These are phyloP conservation scores for Babesia sp. DNA, from an alignment of 169 alveolate genomes.

Conservation along the genomic window DNA sequence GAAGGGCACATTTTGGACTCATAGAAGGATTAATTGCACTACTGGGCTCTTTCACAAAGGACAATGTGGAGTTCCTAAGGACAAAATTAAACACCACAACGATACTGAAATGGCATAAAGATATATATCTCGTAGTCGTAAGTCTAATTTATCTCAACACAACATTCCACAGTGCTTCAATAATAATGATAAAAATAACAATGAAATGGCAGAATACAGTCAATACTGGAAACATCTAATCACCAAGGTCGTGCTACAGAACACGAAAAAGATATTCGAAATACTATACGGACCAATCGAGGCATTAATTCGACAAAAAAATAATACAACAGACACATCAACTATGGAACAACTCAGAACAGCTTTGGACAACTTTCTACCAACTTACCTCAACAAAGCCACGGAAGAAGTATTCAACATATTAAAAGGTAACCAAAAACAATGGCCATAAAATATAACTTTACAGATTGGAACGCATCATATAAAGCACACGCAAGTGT, in stretches of 20 bases:
- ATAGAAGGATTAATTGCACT: conserved; percentile 62
- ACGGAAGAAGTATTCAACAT: conserved; percentile 18
- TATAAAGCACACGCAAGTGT: conserved; percentile 6
- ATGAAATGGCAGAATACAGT: conserved; percentile 61
- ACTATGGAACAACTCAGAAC: conserved; percentile 22
- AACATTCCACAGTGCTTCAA: conserved; percentile 29
- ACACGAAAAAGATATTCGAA: conserved; percentile 50
- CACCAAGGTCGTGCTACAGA: conserved; percentile 40
- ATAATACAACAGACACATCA: neutral
- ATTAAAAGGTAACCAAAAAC: conserved; percentile 29
- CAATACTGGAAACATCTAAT: conserved; percentile 52
- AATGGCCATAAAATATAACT: neutral
- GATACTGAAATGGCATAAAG: conserved; percentile 40
- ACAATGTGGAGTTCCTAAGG: conserved; percentile 52
- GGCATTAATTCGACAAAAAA: neutral
- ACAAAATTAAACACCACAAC: conserved; percentile 59
- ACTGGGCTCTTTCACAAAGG: conserved; percentile 36
- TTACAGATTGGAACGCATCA: conserved; percentile 28
- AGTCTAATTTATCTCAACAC: too few species aligned
- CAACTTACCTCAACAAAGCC: conserved; percentile 43
- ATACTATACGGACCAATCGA: conserved; percentile 50
- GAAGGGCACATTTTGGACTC: conserved; percentile 63
- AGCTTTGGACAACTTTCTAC: conserved; percentile 38
- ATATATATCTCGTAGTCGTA: conserved; percentile 52
- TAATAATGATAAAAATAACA: conserved; percentile 1